These are phyloP conservation scores for Venturia oleaginea DNA, from an alignment of 2,329 filamentous ascomycete species.

Conservation along the genomic window DNA sequence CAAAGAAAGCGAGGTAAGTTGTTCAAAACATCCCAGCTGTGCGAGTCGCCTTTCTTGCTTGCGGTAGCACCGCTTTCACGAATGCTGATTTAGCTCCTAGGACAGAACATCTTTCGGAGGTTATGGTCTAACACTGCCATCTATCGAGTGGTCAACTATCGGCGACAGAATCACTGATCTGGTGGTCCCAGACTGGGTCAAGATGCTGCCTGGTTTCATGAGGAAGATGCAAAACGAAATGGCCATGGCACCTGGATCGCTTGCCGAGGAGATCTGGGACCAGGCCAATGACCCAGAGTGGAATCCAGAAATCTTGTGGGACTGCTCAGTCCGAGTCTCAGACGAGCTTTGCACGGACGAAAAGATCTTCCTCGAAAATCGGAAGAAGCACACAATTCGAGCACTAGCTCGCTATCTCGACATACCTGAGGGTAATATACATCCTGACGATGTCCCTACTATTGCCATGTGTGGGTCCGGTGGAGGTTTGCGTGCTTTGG, in stretches of 20 bases:
- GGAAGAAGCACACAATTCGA: slow-evolving; percentile 58
- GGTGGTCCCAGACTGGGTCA: slow-evolving; percentile 77
- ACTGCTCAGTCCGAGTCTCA: slow-evolving; percentile 75
- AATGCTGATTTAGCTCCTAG: neutral
- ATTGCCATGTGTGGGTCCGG: slow-evolving; percentile 95
- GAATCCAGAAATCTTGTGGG: slow-evolving; percentile 79
- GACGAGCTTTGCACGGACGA: slow-evolving; percentile 76
- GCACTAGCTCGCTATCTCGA: slow-evolving; percentile 77
- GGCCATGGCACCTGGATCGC: slow-evolving; percentile 75
- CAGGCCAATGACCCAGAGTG: slow-evolving; percentile 76
- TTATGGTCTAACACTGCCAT: slow-evolving; percentile 1
- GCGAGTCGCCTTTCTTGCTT: too few species aligned
- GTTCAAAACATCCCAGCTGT: neutral
- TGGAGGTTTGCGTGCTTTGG: slow-evolving; percentile 78
- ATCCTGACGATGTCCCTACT: slow-evolving; percentile 83
- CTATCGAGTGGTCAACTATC: slow-evolving; percentile 12
- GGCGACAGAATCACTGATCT: slow-evolving; percentile 47
- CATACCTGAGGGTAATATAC: slow-evolving; percentile 68
- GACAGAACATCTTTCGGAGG: neutral
- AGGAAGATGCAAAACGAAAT: slow-evolving; percentile 80
- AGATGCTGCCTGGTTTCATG: slow-evolving; percentile 63
- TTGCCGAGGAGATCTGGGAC: slow-evolving; percentile 88
- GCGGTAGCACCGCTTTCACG: neutral
- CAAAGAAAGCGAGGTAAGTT: neutral
- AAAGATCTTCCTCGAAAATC: slow-evolving; percentile 59